Base-by-base conservation (phyloP, 2,329 filamentous ascomycete genomes). In the Chalaropsis ovoidea region DNA sequence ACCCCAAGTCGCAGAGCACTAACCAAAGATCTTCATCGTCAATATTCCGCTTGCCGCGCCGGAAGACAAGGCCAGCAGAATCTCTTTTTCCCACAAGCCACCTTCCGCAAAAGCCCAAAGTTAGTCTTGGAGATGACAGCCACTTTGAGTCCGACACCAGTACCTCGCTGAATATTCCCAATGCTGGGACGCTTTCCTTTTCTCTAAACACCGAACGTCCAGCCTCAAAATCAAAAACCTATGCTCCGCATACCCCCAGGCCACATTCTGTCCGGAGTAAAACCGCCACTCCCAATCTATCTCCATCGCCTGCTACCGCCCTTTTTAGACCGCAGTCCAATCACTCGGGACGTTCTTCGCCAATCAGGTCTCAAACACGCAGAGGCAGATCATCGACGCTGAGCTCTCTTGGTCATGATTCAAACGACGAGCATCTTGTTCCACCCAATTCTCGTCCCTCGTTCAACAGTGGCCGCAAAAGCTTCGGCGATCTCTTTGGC, bases 391-490 rank as follows among this genome's bases (percentile, higher is more conserved):
- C 94, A 19, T 95, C 92, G 4, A 97, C 94, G 0, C 82, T 95
- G 77, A 92, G 89, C 71, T 97, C 93, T 0, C 75, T 93, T 54
- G 85, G 86, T 19, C 85, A 87, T 69, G 81, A 83, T 64, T 89
- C 87, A 0, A 85, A 86, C 64, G 89, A 90, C 68, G 84, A 87
- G 42, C 84, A 86, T 64, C 81, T 88, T 4, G 79, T 84, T 6
- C 85, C 87, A 2, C 85, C 86, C 3, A 82, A 83, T 27, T 75
- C 85, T n/a, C 82, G 91, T 63, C 92, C 85, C 5, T 96, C 92
- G 0, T 90, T 87, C 0, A 96, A 90, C 0, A 93, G 87, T n/a
- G 91, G 92, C 4, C 84, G 94, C 65, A 94, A 92, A 75, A 97
- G 93, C 75, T 90, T 99, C 71, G 90, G 92, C 64, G 94, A 96